phyloP scores from a whole-genome alignment of 306 rosid species.

The Rosa rugosa region DNA sequence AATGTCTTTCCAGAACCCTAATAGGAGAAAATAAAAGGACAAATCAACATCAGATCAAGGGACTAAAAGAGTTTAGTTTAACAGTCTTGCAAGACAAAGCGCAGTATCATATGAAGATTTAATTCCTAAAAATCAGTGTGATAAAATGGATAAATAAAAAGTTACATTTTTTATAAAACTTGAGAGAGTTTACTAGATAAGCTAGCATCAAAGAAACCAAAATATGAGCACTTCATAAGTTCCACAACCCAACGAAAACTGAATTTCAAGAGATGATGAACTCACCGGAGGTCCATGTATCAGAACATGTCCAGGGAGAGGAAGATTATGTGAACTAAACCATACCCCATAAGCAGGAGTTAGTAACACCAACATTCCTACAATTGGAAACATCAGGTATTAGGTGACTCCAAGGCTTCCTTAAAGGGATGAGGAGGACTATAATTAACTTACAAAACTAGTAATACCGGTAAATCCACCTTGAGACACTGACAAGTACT shows the following conservation, averaged over 20 bases:
- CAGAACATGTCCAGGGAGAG: slow-evolving; percentile 87
- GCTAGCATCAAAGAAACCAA: neutral
- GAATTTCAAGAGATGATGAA: slow-evolving; percentile 11
- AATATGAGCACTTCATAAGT: neutral
- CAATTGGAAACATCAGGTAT: slow-evolving; percentile 27
- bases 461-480: neutral
- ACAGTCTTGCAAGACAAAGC: neutral
- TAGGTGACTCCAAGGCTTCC: slow-evolving; percentile 20
- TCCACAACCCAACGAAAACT: neutral
- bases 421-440: neutral
- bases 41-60: slow-evolving; percentile 1
- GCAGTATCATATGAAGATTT: neutral
- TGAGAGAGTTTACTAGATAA: neutral
- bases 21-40: neutral
- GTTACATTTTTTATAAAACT: neutral
- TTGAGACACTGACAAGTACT: neutral
- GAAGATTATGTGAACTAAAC: slow-evolving; percentile 70
- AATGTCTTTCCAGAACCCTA: slow-evolving; percentile 97
- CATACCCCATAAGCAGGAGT: slow-evolving; percentile 70
- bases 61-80: neutral
- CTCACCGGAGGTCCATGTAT: slow-evolving; percentile 94
- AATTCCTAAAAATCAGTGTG: neutral
- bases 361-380: slow-evolving; percentile 75
- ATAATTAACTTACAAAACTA: neutral
- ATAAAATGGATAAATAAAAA: neutral